Percentiles rank a stretch among this genome's conserved stretches.
Evolutionary conservation across 352 stramenopile genomes (phyloP).

Genomic region (Globisporangium heterothallicum): DNA sequence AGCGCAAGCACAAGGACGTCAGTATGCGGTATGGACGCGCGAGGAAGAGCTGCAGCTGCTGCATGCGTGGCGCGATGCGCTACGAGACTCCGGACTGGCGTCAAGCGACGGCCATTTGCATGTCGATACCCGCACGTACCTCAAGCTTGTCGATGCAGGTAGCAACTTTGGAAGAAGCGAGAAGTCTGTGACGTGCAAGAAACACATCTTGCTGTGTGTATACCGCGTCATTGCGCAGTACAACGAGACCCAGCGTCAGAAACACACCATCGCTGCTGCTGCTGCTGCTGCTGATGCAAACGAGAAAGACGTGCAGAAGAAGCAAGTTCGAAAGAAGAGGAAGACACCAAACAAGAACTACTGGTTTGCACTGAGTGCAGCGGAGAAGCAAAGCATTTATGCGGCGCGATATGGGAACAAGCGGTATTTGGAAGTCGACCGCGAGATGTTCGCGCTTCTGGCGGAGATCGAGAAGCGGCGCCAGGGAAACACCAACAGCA

Average conservation of each 20-base stretch:
- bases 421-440: no score
- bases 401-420: no score
- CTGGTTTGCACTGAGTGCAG: neutral
- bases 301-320: neutral
- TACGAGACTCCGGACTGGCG: no score
- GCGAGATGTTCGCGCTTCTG: slow-evolving; percentile 3
- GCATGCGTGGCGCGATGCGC: neutral
- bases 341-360: no score
- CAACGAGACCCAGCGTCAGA: no score
- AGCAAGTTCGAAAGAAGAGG: no score
- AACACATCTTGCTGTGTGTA: neutral
- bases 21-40: neutral
- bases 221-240: neutral
- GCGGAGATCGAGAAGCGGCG: neutral
- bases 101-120: neutral
- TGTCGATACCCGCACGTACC: neutral
- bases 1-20: neutral
- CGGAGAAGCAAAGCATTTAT: neutral
- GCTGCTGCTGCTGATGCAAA: no score
- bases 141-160: neutral
- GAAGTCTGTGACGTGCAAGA: neutral
- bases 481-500: no score
- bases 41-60: slow-evolving; percentile 1
- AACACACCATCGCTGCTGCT: no score
- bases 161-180: neutral